phyloP scores from a whole-genome alignment of 768 basidiomycete species.

The Coprinopsis strossmayeri region DNA sequence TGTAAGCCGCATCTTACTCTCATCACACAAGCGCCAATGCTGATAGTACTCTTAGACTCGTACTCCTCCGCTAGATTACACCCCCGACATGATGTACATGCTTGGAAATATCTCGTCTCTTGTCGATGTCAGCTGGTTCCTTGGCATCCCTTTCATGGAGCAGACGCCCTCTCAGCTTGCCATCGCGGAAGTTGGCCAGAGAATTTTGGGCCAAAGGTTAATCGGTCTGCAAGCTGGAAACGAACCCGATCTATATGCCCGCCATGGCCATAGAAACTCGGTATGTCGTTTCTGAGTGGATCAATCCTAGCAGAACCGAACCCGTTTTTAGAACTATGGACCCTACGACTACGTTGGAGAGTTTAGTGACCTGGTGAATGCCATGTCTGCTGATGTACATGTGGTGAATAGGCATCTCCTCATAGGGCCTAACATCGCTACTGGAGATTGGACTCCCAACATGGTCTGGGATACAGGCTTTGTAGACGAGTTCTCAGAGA shows the following conservation, averaged over 20 bases:
- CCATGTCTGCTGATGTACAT: slow-evolving; percentile 27
- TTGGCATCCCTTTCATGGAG: slow-evolving; percentile 64
- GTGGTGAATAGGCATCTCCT: slow-evolving; percentile 34
- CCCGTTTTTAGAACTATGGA: slow-evolving; percentile 19
- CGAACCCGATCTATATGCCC: slow-evolving; percentile 70
- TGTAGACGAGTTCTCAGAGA: slow-evolving; percentile 32
- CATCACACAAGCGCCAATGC: background rate
- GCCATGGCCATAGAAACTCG: slow-evolving; percentile 14
- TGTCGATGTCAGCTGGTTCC: slow-evolving; percentile 60
- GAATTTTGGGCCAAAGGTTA: slow-evolving; percentile 57
- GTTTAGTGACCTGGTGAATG: slow-evolving; percentile 34
- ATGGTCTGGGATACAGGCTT: slow-evolving; percentile 46
- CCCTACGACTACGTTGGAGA: slow-evolving; percentile 40
- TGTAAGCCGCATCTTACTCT: slow-evolving; percentile 9
- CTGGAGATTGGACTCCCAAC: slow-evolving; percentile 42
- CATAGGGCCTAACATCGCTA: slow-evolving; percentile 59
- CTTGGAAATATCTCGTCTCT: slow-evolving; percentile 52
- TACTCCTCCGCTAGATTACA: slow-evolving; percentile 62
- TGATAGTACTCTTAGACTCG: slow-evolving; percentile 32
- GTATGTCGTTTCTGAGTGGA: slow-evolving; percentile 4
- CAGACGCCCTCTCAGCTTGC: slow-evolving; percentile 42
- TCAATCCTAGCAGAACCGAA: slow-evolving; percentile 10
- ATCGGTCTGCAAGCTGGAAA: slow-evolving; percentile 70
- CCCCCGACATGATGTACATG: slow-evolving; percentile 60
- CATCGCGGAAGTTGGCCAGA: slow-evolving; percentile 53